phyloP scores from a whole-genome alignment of 768 basidiomycete species.

The Podaxis sp. region DNA sequence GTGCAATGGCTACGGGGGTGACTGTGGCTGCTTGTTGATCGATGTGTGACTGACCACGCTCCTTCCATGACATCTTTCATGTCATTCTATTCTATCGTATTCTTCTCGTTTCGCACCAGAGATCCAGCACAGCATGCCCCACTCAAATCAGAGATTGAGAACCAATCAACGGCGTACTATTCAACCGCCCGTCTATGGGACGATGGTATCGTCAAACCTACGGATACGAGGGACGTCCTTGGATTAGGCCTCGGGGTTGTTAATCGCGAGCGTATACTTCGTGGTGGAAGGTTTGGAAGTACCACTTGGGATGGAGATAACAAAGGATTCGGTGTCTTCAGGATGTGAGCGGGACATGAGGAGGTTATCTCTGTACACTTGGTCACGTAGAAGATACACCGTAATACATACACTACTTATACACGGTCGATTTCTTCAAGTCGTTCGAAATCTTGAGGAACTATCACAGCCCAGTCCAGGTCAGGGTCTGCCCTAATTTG shows the following conservation, averaged over 20 bases:
- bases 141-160: conserved; percentile 81
- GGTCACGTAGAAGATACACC: neutral
- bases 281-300: conserved; percentile 17
- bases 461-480: conserved; percentile 42
- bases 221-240: conserved; percentile 85
- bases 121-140: conserved; percentile 77
- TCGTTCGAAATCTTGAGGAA: neutral
- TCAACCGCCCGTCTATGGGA: conserved; percentile 95
- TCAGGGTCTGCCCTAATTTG: conserved; percentile 33
- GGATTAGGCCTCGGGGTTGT: conserved; percentile 88
- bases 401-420: neutral
- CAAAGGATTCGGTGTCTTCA: conserved; percentile 85
- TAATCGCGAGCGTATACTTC: conserved; percentile 38
- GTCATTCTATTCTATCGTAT: neutral
- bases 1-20: too few species aligned
- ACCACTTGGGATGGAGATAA: conserved; percentile 73
- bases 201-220: conserved; percentile 87
- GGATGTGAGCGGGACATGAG: conserved; percentile 59
- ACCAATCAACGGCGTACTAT: conserved; percentile 84
- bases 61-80: neutral
- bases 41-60: neutral
- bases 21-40: neutral
- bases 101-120: conserved; percentile 35
- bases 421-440: neutral
- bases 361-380: neutral